Evolutionary conservation across 805 yeast genomes (phyloP), one percentile per base, ranked within the genome.

Genomic region (Wickerhamiella allomyrinae): DNA sequence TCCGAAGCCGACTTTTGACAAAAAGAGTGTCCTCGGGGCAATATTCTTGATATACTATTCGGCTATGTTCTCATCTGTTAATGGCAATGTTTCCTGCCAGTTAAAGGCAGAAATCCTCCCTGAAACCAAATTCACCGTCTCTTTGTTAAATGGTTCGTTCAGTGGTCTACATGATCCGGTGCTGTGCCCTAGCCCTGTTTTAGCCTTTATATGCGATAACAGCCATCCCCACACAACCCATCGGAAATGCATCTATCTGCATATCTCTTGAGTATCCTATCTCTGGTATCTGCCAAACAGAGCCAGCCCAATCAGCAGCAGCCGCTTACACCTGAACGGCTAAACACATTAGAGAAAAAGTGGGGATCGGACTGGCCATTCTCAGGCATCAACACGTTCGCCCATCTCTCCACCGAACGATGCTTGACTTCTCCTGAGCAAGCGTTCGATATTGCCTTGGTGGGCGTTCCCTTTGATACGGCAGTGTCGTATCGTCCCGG

Each of bases 401-500:
- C 91, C 2, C 91, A 83, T 47, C 61, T 83, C 40, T 75, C 75
- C 20, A 68, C 71, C 43, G 65, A 70, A 31, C 67, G 66, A 45
- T 83, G 94, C 55, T 65, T 82, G 37, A 70, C 56, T 17, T 40
- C 53, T 58, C 71, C 34, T 65, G 68, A 5, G 46, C 57, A 47
- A 7, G 52, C 62, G 2, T 84, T 68, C 50, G 94, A 83, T 51
- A 70, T 83, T 39, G 94, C 77, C 0, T 49, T 83, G 11, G 67
- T 82, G 43, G 94, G 94, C 4, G 78, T 79, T 1, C 93, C 93
- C 0, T 83, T 82, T 51, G 94, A 82, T 54, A 82, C 91, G 6
- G 89, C 89, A 0, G 77, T 77, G 0, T 70, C 86, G 1, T 82
- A 76, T 57, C 67, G 93, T 40, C 71, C 87, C 0, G 93, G 94